Base-by-base conservation (phyloP, 805 yeast genomes). In the Candida taoyuanica region DNA sequence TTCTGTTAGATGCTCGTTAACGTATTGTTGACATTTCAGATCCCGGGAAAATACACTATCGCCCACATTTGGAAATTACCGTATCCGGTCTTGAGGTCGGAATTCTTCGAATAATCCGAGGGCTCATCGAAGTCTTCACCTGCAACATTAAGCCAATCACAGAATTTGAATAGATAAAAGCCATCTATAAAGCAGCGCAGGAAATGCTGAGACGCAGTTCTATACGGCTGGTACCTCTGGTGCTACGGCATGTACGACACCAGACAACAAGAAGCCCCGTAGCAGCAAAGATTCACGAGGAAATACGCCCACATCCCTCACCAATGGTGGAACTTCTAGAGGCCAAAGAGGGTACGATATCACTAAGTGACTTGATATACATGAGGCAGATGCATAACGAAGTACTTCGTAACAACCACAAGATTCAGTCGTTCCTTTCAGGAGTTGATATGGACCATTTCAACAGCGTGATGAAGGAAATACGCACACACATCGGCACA, bases 1-100 rank as follows among this genome's bases (percentile, higher is more conserved):
- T n/a, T n/a, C n/a, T n/a, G n/a, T n/a, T n/a, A n/a, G n/a, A n/a
- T n/a, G n/a, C 24, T 21, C 24, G 24, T 21, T 21, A 21, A 21
- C 16, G 7, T 19, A 7, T 4, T 31, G 34, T 31, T 31, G 34
- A 24, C 35, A 29, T 32, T 24, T 32, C 20, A 29, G n/a, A n/a
- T n/a, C n/a, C n/a, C n/a, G n/a, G n/a, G n/a, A n/a, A n/a, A n/a
- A n/a, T n/a, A n/a, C n/a, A n/a, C n/a, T n/a, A n/a, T n/a, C n/a
- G n/a, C n/a, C n/a, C n/a, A n/a, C n/a, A n/a, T n/a, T n/a, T n/a
- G n/a, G n/a, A n/a, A n/a, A n/a, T n/a, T n/a, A n/a, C n/a, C n/a
- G n/a, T n/a, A n/a, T n/a, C n/a, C n/a, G n/a, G n/a, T n/a, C n/a
- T n/a, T n/a, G 24, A 21, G 24, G 9, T 21, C 24, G 24, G 24